A percentile compares a stretch with the other conserved stretches of the same genome.
Conservation (phyloP, 23 red algal species). For the Gracilaria gracilis region DNA sequence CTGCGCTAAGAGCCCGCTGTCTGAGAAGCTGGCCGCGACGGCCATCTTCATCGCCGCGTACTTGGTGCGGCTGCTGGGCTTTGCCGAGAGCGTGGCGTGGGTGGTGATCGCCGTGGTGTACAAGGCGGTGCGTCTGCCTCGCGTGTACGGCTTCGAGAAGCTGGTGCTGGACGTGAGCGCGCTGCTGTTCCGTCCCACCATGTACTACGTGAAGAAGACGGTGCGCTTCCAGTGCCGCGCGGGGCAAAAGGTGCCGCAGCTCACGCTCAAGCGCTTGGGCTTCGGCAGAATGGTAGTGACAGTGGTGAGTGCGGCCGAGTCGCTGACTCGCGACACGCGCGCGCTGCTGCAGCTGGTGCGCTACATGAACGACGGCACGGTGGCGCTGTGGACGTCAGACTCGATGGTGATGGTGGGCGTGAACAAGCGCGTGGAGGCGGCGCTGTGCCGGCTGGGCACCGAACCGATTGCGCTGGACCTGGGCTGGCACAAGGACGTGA, state of each 20-base stretch:
- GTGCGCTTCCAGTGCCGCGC: slow-evolving; percentile 23
- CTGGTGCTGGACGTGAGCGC: slow-evolving; percentile 38
- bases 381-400: slow-evolving; percentile 40
- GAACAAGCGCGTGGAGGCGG: slow-evolving; percentile 15
- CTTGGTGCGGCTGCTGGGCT: neutral
- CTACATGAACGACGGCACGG: slow-evolving; percentile 23
- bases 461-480: slow-evolving; percentile 36
- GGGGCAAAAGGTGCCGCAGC: slow-evolving; percentile 9
- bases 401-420: slow-evolving; percentile 39
- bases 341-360: slow-evolving; percentile 46
- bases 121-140: slow-evolving; percentile 11
- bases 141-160: slow-evolving; percentile 63
- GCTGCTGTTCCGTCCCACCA: slow-evolving; percentile 14
- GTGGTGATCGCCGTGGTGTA: neutral
- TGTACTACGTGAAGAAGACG: slow-evolving; percentile 46
- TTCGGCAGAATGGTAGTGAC: slow-evolving; percentile 30
- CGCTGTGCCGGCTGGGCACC: slow-evolving; percentile 34
- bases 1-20: neutral
- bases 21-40: neutral
- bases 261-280: slow-evolving; percentile 13
- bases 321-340: slow-evolving; percentile 41
- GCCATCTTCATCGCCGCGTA: neutral
- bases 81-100: neutral
- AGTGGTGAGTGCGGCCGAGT: slow-evolving; percentile 18
- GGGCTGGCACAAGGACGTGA: slow-evolving; percentile 54